Evolutionary conservation across 2,329 filamentous ascomycete genomes (phyloP).

Genomic region (Cladorrhinum sp.): DNA sequence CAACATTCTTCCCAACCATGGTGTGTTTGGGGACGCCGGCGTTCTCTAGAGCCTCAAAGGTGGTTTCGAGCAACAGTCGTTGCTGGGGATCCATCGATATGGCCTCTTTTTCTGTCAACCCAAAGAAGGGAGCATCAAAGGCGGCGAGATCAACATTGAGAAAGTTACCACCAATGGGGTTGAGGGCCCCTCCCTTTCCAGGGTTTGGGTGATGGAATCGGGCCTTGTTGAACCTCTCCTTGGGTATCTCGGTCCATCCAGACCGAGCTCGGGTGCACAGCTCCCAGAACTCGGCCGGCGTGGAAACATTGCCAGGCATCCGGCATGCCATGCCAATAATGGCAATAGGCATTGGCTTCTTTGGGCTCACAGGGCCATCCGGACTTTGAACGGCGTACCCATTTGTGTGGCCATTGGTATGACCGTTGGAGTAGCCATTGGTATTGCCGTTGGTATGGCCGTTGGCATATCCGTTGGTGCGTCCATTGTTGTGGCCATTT

Average conservation of each 20-base stretch:
- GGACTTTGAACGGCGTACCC: not conserved
- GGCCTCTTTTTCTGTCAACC: conserved; percentile 49
- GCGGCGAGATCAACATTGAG: conserved; percentile 44
- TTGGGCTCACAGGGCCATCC: conserved; percentile 25
- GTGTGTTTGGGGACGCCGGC: conserved; percentile 48
- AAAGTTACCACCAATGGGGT: conserved; percentile 40
- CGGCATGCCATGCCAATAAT: conserved; percentile 49
- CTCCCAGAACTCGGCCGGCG: conserved; percentile 44
- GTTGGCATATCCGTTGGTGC: too few relatives aligned
- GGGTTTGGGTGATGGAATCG: conserved; percentile 42
- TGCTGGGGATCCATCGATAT: conserved; percentile 55
- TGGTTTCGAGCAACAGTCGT: conserved; percentile 50
- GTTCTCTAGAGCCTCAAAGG: conserved; percentile 54
- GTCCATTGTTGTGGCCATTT: conserved; percentile 22
- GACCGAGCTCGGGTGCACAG: conserved; percentile 40
- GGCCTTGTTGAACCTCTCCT: conserved; percentile 45
- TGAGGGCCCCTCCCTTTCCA: conserved; percentile 41
- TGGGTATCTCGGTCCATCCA: conserved; percentile 42
- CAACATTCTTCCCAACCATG: conserved; percentile 47
- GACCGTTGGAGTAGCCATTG: not conserved
- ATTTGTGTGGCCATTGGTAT: not conserved
- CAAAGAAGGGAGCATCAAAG: conserved; percentile 54
- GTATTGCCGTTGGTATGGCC: not conserved
- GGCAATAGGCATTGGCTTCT: conserved; percentile 41
- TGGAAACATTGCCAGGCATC: conserved; percentile 42